Evolutionary conservation across 2,329 filamentous ascomycete genomes (phyloP), one percentile per base, ranked within the genome.

Genomic region (Epichloe sylvatica): DNA sequence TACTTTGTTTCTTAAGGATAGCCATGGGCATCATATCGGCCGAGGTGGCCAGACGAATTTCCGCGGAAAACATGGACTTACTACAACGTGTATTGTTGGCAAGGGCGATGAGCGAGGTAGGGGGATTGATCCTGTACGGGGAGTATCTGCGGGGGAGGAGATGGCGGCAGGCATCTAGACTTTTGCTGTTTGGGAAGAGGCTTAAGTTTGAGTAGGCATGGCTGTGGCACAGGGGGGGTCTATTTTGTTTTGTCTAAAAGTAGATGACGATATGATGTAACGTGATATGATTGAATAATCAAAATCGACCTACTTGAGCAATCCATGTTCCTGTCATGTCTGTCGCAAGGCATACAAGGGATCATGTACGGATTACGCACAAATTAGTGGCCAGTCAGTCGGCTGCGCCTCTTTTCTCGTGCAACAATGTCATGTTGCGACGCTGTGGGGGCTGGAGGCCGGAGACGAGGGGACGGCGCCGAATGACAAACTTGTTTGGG

Each of bases 261-360:
- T 36, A 44, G 47, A 49, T 45, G 47, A 50, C 37, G 40, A 55
- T 25, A 45, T 23, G 50, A 46, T 25, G 40, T 42, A 35, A 52
- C 25, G 39, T 40, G 45, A 47, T 25, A 49, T 21, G 46, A 47
- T 42, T 36, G 42, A 21, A 41, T 36, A 35, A 11, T 19, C 19
- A 19, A 12, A 9, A 37, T 12, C 30, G 43, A 45, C 4, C 15
- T n/a, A 15, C 15, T 3, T 9, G 2, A 38, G 36, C 11, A 17
- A 9, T 30, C 8, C 25, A 30, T 30, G 25, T 30, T 30, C 25
- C 8, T 9, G 8, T 30, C 25, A 30, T 30, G 25, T 11, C 19
- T 19, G 19, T 19, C 19, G 19, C 19, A 19, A 19, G 19, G 19
- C 19, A 19, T 19, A 19, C 19, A 19, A 19, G 19, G 19, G 19